A percentile compares a stretch with the other conserved stretches of the same genome.
Conservation (phyloP, 2,329 filamentous ascomycete species). For the Beauveria medogensis region DNA sequence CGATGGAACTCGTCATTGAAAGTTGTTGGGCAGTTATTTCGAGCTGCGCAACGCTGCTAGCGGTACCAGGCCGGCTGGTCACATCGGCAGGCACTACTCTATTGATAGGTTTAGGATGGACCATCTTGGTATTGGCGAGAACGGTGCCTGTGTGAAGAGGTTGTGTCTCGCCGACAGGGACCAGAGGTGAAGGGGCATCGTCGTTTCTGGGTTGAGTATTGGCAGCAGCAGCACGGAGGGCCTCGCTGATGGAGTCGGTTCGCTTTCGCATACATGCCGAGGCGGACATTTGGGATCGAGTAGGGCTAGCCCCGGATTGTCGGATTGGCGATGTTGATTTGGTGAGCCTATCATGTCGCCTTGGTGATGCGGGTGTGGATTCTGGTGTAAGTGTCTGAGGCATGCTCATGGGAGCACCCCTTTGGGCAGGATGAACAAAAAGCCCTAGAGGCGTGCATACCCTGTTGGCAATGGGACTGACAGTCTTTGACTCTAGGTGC, state of each 20-base stretch:
- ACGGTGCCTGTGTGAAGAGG: constrained; percentile 30
- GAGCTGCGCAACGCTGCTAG: constrained; percentile 63
- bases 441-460: constrained; percentile 16
- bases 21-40: constrained; percentile 69
- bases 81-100: constrained; percentile 43
- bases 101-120: constrained; percentile 37
- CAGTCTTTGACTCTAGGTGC: background rate
- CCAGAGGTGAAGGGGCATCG: background rate
- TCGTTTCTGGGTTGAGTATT: background rate
- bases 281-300: background rate
- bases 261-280: constrained; percentile 3
- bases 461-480: constrained; percentile 14
- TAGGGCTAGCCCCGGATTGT: background rate
- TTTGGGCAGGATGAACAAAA: constrained; percentile 12
- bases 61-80: constrained; percentile 52
- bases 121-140: constrained; percentile 36
- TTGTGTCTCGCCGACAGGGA: background rate
- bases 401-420: background rate
- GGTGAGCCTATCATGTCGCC: background rate
- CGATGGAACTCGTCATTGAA: constrained; percentile 67
- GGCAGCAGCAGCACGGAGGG: constrained; percentile 1
- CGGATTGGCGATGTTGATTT: background rate
- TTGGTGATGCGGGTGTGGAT: constrained; percentile 1
- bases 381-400: constrained; percentile 10
- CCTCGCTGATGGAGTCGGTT: constrained; percentile 1